These are phyloP conservation scores for Juncus effusus DNA, from an alignment of 176 grass and related monocot species.

Conservation along the genomic window DNA sequence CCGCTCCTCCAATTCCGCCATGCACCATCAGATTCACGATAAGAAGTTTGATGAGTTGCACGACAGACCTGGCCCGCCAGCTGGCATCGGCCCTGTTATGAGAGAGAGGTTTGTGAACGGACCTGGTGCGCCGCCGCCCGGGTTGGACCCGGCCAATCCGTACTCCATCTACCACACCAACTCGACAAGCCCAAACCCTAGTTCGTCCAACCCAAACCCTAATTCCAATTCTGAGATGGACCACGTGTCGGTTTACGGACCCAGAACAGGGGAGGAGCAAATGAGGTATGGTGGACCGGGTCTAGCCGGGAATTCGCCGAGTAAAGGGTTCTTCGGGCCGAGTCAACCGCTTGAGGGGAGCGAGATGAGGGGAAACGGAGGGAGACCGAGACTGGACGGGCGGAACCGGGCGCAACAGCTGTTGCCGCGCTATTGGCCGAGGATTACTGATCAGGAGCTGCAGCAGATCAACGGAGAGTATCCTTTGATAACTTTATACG, in stretches of 20 bases:
- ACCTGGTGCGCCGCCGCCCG: constrained; percentile 26
- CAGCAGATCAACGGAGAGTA: constrained; percentile 93
- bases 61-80: constrained; percentile 31
- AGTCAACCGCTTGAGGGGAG: constrained; percentile 8
- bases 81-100: constrained; percentile 45
- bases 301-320: constrained; percentile 6
- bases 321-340: constrained; percentile 16
- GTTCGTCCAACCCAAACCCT: constrained; percentile 22
- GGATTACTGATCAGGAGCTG: constrained; percentile 94
- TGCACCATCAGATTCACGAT: constrained; percentile 31
- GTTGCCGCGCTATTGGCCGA: constrained; percentile 96
- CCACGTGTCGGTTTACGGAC: constrained; percentile 7
- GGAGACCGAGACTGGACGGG: constrained; percentile 65
- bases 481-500: constrained; percentile 37
- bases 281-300: constrained; percentile 21
- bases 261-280: not conserved
- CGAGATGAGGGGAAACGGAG: constrained; percentile 54
- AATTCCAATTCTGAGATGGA: not conserved
- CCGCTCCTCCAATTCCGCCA: constrained; percentile 58
- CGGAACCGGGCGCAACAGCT: constrained; percentile 70
- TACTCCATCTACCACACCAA: constrained; percentile 62
- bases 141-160: constrained; percentile 54
- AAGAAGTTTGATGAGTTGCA: constrained; percentile 74
- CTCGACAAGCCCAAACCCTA: constrained; percentile 27
- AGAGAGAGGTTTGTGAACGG: constrained; percentile 78